phyloP scores from a whole-genome alignment of 192 early-diverging fungal species.

The Coemansia sp. region DNA sequence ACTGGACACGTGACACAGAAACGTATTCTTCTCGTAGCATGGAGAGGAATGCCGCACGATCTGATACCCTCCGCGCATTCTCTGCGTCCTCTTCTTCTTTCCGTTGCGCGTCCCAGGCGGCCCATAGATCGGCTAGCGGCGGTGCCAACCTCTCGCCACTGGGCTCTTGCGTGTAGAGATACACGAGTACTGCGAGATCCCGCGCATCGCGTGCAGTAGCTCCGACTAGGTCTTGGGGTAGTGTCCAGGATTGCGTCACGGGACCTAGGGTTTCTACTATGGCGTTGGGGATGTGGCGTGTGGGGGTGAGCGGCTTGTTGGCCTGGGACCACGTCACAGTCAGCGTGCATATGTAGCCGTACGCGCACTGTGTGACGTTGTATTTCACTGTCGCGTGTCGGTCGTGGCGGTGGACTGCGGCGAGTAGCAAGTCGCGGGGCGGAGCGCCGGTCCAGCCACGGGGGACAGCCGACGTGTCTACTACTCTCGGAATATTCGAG shows the following conservation, averaged over 20 bases:
- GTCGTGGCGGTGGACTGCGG: slow-evolving; percentile 7
- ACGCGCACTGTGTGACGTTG: background rate
- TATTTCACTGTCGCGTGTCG: slow-evolving; percentile 16
- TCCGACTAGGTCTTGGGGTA: slow-evolving; percentile 10
- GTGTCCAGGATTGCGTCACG: slow-evolving; percentile 18
- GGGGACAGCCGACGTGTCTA: slow-evolving; percentile 13
- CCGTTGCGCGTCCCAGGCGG: slow-evolving; percentile 14
- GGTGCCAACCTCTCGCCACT: slow-evolving; percentile 13
- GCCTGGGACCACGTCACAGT: slow-evolving; percentile 14
- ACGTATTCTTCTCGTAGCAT: slow-evolving; percentile 16
- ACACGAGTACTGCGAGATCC: slow-evolving; percentile 17
- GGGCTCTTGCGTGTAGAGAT: slow-evolving; percentile 16
- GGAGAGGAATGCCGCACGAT: slow-evolving; percentile 16
- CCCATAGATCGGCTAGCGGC: slow-evolving; percentile 19
- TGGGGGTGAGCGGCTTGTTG: background rate
- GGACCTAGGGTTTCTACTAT: background rate
- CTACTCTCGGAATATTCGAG: background rate
- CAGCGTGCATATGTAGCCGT: slow-evolving; percentile 9
- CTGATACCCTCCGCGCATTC: background rate
- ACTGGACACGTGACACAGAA: background rate
- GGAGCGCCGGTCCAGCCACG: slow-evolving; percentile 17
- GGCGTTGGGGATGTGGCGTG: background rate
- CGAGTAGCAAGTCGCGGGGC: slow-evolving; percentile 7
- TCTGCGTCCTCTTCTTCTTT: background rate
- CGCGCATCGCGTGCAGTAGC: slow-evolving; percentile 15